phyloP scores from a whole-genome alignment of 2,329 filamentous ascomycete species.

The Fusarium dimerum region DNA sequence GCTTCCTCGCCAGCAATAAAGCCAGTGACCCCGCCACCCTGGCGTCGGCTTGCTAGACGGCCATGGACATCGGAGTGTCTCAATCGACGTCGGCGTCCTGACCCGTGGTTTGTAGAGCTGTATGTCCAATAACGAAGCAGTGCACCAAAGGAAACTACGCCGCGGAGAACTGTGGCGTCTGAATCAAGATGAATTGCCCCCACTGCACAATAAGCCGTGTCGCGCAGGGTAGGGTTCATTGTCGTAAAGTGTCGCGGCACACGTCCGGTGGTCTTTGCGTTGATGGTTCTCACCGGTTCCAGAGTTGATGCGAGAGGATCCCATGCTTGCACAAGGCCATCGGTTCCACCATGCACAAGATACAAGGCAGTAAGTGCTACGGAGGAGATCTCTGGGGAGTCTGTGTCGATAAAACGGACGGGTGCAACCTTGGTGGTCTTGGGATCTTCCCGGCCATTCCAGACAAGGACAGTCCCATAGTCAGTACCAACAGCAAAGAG shows the following conservation, averaged over 20 bases:
- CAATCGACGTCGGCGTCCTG: constrained; percentile 75
- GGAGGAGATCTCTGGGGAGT: constrained; percentile 83
- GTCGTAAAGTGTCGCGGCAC: constrained; percentile 71
- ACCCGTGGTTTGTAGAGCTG: constrained; percentile 76
- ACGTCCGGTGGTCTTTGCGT: constrained; percentile 79
- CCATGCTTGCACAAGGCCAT: constrained; percentile 95
- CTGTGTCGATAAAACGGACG: constrained; percentile 81
- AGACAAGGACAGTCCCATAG: constrained; percentile 74
- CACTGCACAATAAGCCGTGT: constrained; percentile 77
- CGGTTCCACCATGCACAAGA: constrained; percentile 88
- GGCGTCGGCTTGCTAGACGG: constrained; percentile 50
- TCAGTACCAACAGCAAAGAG: constrained; percentile 81
- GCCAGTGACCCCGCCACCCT: constrained; percentile 70
- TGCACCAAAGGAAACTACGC: constrained; percentile 83
- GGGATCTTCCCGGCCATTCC: constrained; percentile 73
- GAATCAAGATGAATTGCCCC: constrained; percentile 85
- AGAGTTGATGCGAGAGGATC: constrained; percentile 83
- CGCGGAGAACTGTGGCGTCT: constrained; percentile 80
- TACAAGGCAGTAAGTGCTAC: constrained; percentile 84
- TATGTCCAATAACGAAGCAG: constrained; percentile 93
- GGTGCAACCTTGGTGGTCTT: constrained; percentile 58
- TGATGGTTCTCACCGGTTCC: constrained; percentile 81
- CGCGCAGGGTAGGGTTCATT: constrained; percentile 58
- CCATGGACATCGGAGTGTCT: constrained; percentile 65
- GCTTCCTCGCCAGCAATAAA: constrained; percentile 86